Evolutionary conservation across 768 basidiomycete genomes (phyloP), one percentile per base, ranked within the genome.

Genomic region (Nevesoporus exiguus): DNA sequence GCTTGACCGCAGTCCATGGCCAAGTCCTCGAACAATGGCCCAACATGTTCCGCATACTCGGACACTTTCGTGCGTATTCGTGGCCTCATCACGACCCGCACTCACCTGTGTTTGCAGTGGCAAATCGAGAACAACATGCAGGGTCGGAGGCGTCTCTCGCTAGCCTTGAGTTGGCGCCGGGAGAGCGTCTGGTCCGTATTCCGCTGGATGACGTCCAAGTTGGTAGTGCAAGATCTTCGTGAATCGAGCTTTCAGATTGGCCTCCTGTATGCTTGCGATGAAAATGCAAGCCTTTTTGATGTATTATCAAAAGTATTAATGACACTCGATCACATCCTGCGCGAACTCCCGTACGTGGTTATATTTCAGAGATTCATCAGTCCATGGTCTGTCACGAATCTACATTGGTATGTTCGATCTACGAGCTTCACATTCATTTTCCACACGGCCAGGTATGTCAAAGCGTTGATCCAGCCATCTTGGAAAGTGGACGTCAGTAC

Each of bases 1-100:
- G 33, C 19, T 31, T n/a, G 8, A 44, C 34, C 44, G 21, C 47
- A 90, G 88, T 86, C 31, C 85, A 86, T 57, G 88, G 88, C 10
- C 81, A 89, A 64, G 87, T 90, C 5, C 78, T 89, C 24, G 82
- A 82, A 53, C 87, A 90, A 57, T 90, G 88, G 88, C 85, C 87
- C 10, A 82, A 81, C 65, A 91, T 91, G 89, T 90, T 91, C 62
- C 79, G 83, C 59, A 88, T 88, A 49, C 72, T 91, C 46, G 80
- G 72, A 52, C 73, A 84, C 54, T 90, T 89, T 66, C 62, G 89
- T 90, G 61, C 62, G 85, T 76, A 14, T 33, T 34, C 22, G 13
- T 15, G 7, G 36, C 10, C 41, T 19, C 7, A 8, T 30, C 25
- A 5, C 15, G 37, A 27, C 7, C 24, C 8, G 27, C 47, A 1